These are phyloP conservation scores for Oryza meridionalis DNA, from an alignment of 176 grass and related monocot species.

Conservation along the genomic window DNA sequence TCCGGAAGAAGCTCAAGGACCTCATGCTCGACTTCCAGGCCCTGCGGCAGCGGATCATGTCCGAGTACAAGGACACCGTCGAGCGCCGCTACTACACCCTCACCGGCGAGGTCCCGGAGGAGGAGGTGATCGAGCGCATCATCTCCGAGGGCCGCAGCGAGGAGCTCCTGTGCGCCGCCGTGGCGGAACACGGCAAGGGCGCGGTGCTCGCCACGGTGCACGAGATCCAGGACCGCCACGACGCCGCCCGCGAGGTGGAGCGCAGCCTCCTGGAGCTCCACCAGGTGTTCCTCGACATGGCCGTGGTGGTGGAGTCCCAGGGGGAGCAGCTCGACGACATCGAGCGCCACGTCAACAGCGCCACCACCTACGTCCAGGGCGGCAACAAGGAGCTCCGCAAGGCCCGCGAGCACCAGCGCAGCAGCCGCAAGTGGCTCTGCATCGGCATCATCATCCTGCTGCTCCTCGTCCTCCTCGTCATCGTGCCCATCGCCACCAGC, in stretches of 20 bases:
- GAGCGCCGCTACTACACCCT: slow-evolving; percentile 91
- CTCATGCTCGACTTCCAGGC: slow-evolving; percentile 98
- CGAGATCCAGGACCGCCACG: slow-evolving; percentile 88
- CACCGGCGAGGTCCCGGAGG: slow-evolving; percentile 86
- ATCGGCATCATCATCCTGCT: slow-evolving; percentile 80
- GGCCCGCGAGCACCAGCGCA: slow-evolving; percentile 73
- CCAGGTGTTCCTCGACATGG: slow-evolving; percentile 95
- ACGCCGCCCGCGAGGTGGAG: slow-evolving; percentile 76
- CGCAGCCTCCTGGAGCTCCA: slow-evolving; percentile 87
- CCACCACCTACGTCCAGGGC: slow-evolving; percentile 74
- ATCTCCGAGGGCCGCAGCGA: slow-evolving; percentile 86
- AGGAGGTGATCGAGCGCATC: slow-evolving; percentile 87
- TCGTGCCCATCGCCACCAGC: slow-evolving; percentile 80
- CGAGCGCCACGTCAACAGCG: slow-evolving; percentile 68
- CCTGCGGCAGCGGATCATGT: slow-evolving; percentile 85
- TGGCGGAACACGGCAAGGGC: slow-evolving; percentile 77
- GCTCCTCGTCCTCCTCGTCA: slow-evolving; percentile 64
- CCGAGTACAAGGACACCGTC: slow-evolving; percentile 90
- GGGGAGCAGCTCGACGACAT: slow-evolving; percentile 83
- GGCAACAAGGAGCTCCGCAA: slow-evolving; percentile 78
- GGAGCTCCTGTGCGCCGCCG: slow-evolving; percentile 75
- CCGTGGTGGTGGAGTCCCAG: slow-evolving; percentile 81
- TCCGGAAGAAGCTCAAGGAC: slow-evolving; percentile 87
- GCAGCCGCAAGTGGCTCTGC: slow-evolving; percentile 88
- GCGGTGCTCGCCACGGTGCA: slow-evolving; percentile 69